Evolutionary conservation across 208 protist genomes (phyloP).

Genomic region (Wallacemonas sp.): DNA sequence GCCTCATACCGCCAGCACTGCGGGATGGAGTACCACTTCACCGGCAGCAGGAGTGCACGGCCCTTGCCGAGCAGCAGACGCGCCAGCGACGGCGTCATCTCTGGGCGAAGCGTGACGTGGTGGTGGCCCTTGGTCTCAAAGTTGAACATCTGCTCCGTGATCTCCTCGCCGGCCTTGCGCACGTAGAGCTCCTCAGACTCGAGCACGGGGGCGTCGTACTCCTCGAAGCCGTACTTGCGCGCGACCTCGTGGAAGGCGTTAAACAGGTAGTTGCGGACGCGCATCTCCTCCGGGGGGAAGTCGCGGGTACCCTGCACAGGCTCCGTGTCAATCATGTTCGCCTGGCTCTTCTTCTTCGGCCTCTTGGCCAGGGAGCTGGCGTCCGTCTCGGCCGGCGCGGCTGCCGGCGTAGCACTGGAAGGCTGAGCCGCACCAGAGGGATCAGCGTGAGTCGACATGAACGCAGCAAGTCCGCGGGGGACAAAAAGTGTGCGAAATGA

Average conservation of each 20-base stretch:
- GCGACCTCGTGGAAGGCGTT: conserved; percentile 84
- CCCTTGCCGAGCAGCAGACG: conserved; percentile 90
- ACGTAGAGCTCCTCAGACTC: conserved; percentile 94
- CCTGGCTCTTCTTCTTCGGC: conserved; percentile 90
- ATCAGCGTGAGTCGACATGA: conserved; percentile 1
- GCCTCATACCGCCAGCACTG: conserved; percentile 97
- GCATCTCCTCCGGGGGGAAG: conserved; percentile 96
- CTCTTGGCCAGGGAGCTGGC: conserved; percentile 59
- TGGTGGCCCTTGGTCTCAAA: conserved; percentile 94
- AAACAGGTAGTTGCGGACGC: conserved; percentile 91
- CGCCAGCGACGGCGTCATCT: conserved; percentile 96
- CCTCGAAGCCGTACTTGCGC: conserved; percentile 91
- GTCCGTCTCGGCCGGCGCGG: conserved; percentile 19
- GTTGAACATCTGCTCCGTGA: conserved; percentile 97
- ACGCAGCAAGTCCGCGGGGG: conserved; percentile 3
- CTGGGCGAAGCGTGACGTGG: conserved; percentile 91
- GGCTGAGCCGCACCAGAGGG: conserved; percentile 1
- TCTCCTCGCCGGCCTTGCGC: conserved; percentile 96
- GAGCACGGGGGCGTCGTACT: conserved; percentile 96
- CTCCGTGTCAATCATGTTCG: conserved; percentile 88
- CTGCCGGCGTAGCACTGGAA: conserved; percentile 39
- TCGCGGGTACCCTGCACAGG: conserved; percentile 94
- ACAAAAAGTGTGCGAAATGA: not conserved
- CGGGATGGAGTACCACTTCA: conserved; percentile 96
- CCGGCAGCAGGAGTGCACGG: conserved; percentile 87